Percentiles rank a stretch among this genome's conserved stretches.
phyloP scores from a whole-genome alignment of 1,139 yeast genomes.

The Kurtzmaniella quercitrusa region DNA sequence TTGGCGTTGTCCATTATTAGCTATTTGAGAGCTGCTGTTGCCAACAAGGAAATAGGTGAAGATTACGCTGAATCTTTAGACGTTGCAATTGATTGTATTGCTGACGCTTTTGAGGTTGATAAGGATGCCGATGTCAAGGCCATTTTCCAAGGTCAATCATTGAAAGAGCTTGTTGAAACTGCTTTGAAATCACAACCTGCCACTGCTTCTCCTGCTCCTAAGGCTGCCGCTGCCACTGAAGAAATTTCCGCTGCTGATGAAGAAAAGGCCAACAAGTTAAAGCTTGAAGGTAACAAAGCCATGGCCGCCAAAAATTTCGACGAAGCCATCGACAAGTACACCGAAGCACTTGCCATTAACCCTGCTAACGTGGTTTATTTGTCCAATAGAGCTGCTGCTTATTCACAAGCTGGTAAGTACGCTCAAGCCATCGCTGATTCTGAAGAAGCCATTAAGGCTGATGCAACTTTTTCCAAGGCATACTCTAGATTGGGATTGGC shows the following conservation, averaged over 20 bases:
- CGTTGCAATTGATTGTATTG: slow-evolving; percentile 88
- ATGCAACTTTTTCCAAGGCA: slow-evolving; percentile 83
- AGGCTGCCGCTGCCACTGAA: slow-evolving; percentile 35
- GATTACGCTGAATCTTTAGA: slow-evolving; percentile 91
- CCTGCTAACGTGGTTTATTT: slow-evolving; percentile 77
- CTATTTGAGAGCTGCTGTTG: slow-evolving; percentile 59
- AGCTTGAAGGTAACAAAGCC: slow-evolving; percentile 84
- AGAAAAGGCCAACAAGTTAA: slow-evolving; percentile 76
- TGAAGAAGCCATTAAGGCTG: slow-evolving; percentile 67
- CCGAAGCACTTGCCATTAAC: slow-evolving; percentile 73
- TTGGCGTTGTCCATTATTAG: slow-evolving; percentile 73
- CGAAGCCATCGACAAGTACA: slow-evolving; percentile 70
- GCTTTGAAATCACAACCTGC: slow-evolving; percentile 16
- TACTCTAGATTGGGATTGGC: slow-evolving; percentile 95
- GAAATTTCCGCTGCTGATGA: slow-evolving; percentile 44
- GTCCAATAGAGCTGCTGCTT: slow-evolving; percentile 97
- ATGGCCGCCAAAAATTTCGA: slow-evolving; percentile 77
- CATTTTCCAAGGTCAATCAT: slow-evolving; percentile 46
- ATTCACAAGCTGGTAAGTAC: slow-evolving; percentile 73
- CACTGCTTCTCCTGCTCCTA: slow-evolving; percentile 15
- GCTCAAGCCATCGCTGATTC: slow-evolving; percentile 83
- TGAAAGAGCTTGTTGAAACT: slow-evolving; percentile 41
- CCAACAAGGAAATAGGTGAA: slow-evolving; percentile 61
- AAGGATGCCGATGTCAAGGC: slow-evolving; percentile 38
- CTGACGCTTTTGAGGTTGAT: slow-evolving; percentile 79